Base-by-base conservation (phyloP, 1,284 basidiomycete species). In the Ustilago xerochloae region DNA sequence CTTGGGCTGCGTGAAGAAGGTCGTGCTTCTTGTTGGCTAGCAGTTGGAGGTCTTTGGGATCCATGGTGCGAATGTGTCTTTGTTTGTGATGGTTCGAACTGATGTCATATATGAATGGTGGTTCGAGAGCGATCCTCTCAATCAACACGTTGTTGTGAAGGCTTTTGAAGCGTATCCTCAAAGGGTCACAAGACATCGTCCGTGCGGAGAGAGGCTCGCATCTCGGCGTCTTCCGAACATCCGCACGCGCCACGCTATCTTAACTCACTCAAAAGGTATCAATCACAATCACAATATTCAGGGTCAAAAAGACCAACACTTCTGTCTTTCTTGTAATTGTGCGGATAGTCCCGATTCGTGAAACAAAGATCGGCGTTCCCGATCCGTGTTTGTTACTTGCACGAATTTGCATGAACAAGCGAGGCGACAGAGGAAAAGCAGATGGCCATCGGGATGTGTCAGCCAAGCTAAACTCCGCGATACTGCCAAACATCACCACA, bases 1-100 rank as follows among this genome's bases (percentile, higher is more conserved):
- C 69, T 22, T 75, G 58, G 0, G 81, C 81, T 26, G 76, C 62
- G 13, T 70, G 63, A 1, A 80, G 67, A 26, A 82, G 62, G 29
- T 59, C 73, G 22, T 69, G 49, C 61, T 75, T 77, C 58, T 77
- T 65, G 50, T 46, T 55, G 45, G 73, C 67, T 9, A 75, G 32
- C 6, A 71, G 51, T 18, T 64, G 50, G n/a, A 75, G 38, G 20
- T 71, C 61, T 32, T 57, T 65, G 7, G 51, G 28, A 26, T 75
- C 68, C 73, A 75, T 75, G 9, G 9, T 63, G 41, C 29, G n/a
- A 30, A 32, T 13, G 49, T 9, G 28, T 13, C 18, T n/a, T n/a
- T n/a, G n/a, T n/a, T n/a, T n/a, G n/a, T n/a, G n/a, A n/a, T n/a
- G n/a, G n/a, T n/a, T n/a, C n/a, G n/a, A n/a, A n/a, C n/a, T n/a